Conservation (phyloP, 2,329 filamentous ascomycete species). For the Hypoxylon rubiginosum region DNA sequence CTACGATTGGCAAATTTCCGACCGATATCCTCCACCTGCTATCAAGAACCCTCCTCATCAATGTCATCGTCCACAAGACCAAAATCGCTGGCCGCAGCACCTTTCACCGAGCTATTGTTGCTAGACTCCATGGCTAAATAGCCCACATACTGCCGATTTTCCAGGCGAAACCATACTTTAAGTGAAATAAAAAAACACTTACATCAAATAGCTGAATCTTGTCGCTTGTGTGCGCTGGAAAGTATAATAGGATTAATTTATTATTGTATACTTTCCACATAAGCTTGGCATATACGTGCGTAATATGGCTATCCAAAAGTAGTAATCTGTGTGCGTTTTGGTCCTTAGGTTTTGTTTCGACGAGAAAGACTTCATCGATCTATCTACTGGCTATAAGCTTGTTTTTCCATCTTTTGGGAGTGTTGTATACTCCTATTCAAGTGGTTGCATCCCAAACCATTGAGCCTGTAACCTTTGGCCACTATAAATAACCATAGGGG, state of each 20-base stretch:
- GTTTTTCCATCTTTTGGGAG: background rate
- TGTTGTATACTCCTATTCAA: background rate
- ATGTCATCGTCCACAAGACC: no score
- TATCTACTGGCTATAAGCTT: background rate
- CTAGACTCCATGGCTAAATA: background rate
- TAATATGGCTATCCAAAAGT: background rate
- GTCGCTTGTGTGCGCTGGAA: background rate
- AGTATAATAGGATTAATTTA: background rate
- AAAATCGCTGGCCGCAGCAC: no score
- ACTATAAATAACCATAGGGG: background rate
- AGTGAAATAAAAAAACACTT: background rate
- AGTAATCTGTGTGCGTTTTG: background rate
- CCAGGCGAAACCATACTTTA: background rate
- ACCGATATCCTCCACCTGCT: slow-evolving; percentile 15
- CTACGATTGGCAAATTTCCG: slow-evolving; percentile 11
- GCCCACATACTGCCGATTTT: background rate
- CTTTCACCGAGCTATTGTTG: no score
- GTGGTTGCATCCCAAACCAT: background rate
- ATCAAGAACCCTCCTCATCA: slow-evolving; percentile 2
- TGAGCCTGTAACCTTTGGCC: background rate
- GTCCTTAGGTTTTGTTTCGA: background rate
- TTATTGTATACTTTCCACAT: background rate
- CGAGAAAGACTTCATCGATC: background rate
- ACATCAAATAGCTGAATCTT: background rate
- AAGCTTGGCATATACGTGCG: background rate